These are phyloP conservation scores for Picea sitchensis DNA, from an alignment of 75 land plant species.

Conservation along the genomic window DNA sequence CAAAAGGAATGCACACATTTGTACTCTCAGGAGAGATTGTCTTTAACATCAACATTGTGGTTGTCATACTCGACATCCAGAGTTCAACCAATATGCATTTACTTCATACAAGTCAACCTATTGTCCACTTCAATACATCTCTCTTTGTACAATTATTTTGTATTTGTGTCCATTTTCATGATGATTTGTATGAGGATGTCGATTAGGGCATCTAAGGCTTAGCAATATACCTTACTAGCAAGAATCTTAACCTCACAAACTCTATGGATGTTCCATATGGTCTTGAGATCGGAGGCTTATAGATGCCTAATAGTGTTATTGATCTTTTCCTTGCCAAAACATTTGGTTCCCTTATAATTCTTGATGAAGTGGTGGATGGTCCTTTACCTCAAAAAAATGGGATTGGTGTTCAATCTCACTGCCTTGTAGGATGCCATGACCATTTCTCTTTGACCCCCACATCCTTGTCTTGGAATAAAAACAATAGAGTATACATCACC, in stretches of 20 bases:
- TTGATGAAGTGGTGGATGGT: slow-evolving; percentile 29
- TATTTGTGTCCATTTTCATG: slow-evolving; percentile 30
- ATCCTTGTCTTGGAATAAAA: slow-evolving; percentile 33
- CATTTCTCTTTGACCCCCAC: slow-evolving; percentile 48
- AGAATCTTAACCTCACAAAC: slow-evolving; percentile 42
- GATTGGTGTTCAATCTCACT: slow-evolving; percentile 10
- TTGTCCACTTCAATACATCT: slow-evolving; percentile 21
- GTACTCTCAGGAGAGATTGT: too few species aligned
- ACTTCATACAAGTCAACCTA: slow-evolving; percentile 32
- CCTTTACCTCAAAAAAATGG: slow-evolving; percentile 13
- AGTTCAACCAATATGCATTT: slow-evolving; percentile 28
- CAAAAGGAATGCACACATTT: too few species aligned
- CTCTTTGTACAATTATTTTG: slow-evolving; percentile 33
- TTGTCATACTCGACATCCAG: slow-evolving; percentile 25
- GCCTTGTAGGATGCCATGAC: slow-evolving; percentile 27
- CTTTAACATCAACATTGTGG: too few species aligned
- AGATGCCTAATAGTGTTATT: slow-evolving; percentile 20
- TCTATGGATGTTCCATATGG: slow-evolving; percentile 38
- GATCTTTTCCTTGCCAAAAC: not conserved
- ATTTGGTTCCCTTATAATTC: slow-evolving; percentile 6
- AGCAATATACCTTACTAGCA: slow-evolving; percentile 25
- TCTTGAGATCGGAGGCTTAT: slow-evolving; percentile 23
- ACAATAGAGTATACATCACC: not conserved
- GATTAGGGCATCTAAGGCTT: slow-evolving; percentile 18
- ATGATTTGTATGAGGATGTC: slow-evolving; percentile 16